Evolutionary conservation across 2,329 filamentous ascomycete genomes (phyloP).

Genomic region (Sclerotinia minor): DNA sequence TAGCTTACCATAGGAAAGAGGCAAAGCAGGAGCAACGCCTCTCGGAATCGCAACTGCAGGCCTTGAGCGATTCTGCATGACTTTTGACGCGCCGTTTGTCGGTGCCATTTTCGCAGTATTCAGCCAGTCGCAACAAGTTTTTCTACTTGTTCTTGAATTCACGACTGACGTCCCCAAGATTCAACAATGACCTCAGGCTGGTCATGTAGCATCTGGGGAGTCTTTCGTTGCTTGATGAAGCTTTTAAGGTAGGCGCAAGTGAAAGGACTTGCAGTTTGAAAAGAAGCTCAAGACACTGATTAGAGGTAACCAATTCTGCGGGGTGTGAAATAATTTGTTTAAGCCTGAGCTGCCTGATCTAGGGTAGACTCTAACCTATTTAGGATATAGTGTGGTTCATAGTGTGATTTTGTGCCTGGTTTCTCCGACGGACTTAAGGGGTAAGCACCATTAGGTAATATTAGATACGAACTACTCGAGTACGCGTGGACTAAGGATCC

Average conservation of each 20-base stretch:
- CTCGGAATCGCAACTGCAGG: conserved; percentile 34
- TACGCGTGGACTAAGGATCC: background rate
- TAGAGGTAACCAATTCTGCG: conserved; percentile 17
- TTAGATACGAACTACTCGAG: background rate
- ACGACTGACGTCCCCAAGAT: conserved; percentile 43
- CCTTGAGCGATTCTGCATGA: conserved; percentile 38
- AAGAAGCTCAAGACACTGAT: conserved; percentile 22
- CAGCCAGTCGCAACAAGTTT: conserved; percentile 15
- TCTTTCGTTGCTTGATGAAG: conserved; percentile 17
- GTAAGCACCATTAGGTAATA: background rate
- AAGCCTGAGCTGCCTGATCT: conserved; percentile 10
- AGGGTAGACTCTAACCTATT: background rate
- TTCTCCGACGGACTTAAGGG: conserved; percentile 21
- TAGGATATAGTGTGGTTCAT: background rate
- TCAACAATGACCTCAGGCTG: conserved; percentile 40
- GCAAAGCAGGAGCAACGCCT: conserved; percentile 40
- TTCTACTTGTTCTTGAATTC: conserved; percentile 26
- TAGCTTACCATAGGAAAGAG: conserved; percentile 41
- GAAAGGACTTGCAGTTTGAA: conserved; percentile 24
- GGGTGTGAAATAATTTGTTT: conserved; percentile 24
- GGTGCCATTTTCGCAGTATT: conserved; percentile 36
- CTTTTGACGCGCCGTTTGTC: conserved; percentile 36
- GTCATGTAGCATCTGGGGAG: conserved; percentile 27
- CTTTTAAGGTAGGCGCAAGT: conserved; percentile 22
- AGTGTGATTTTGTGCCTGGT: background rate